Conservation (phyloP, 495 filamentous ascomycete genomes). For the Astrothelium macrocarpum region DNA sequence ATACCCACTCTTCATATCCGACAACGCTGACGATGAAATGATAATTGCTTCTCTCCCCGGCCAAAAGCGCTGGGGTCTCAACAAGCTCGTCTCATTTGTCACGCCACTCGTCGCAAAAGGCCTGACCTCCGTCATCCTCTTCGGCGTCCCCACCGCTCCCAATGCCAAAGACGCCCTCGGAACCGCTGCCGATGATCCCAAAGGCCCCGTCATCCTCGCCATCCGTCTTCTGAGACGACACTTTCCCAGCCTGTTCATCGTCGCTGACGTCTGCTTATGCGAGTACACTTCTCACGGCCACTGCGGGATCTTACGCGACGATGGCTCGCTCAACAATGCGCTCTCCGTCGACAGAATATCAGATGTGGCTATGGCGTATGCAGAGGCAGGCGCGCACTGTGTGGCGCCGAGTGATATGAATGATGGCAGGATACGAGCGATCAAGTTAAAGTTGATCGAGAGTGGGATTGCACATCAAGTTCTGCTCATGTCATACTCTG, state of each 20-base stretch:
- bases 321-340: conserved; percentile 84
- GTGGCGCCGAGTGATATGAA: conserved; percentile 99
- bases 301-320: conserved; percentile 87
- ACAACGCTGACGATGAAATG: conserved; percentile 83
- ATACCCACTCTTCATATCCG: conserved; percentile 92
- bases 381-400: conserved; percentile 86
- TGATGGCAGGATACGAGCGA: conserved; percentile 88
- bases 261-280: conserved; percentile 89
- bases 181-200: conserved; percentile 85
- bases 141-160: conserved; percentile 77
- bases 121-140: conserved; percentile 84
- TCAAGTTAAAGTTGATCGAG: conserved; percentile 93
- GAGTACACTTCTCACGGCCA: conserved; percentile 99
- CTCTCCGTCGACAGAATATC: conserved; percentile 87
- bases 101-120: conserved; percentile 79
- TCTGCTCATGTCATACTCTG: conserved; percentile 92
- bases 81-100: conserved; percentile 75
- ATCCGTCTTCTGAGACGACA: conserved; percentile 71
- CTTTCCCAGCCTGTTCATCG: conserved; percentile 84
- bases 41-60: conserved; percentile 82
- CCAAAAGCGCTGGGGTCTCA: conserved; percentile 78
- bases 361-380: conserved; percentile 87
- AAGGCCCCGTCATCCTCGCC: conserved; percentile 78
- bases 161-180: conserved; percentile 82
- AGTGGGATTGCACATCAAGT: conserved; percentile 79